These are phyloP conservation scores for Termitomyces eurrhizus DNA, from an alignment of 768 basidiomycete species.

Conservation along the genomic window DNA sequence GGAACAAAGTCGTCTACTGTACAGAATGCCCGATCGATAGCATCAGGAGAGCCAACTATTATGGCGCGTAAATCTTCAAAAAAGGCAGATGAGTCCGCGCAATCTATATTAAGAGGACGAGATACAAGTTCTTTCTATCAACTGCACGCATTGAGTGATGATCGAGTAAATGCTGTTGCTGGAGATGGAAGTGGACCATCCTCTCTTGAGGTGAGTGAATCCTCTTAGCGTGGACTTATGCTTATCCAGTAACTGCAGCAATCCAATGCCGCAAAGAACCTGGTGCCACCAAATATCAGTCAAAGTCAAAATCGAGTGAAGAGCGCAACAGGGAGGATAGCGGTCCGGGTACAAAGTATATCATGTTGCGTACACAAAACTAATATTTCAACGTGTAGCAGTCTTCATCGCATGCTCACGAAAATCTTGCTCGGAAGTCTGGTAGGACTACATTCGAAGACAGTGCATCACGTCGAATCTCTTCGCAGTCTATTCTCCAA, in stretches of 20 bases:
- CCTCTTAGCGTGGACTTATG: background rate
- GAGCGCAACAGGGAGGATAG: background rate
- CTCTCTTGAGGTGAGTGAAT: background rate
- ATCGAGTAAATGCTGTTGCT: background rate
- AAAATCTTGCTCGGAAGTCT: background rate
- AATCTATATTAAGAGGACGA: background rate
- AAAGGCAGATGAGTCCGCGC: background rate
- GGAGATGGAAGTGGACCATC: background rate
- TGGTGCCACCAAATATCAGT: background rate
- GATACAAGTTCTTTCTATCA: background rate
- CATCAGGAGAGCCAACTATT: constrained; percentile 2
- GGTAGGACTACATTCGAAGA: background rate
- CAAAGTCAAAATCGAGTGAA: background rate
- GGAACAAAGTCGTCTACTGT: background rate
- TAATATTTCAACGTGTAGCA: background rate
- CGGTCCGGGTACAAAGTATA: background rate
- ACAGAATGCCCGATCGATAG: constrained; percentile 10
- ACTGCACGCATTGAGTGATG: background rate
- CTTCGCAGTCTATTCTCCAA: background rate
- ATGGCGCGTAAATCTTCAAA: constrained; percentile 12
- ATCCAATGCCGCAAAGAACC: background rate
- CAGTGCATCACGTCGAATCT: background rate
- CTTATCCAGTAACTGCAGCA: background rate
- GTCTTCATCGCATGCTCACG: background rate
- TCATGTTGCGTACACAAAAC: background rate